Conservation (phyloP, 805 yeast genomes). For the Starmerella ratchasimensis region DNA sequence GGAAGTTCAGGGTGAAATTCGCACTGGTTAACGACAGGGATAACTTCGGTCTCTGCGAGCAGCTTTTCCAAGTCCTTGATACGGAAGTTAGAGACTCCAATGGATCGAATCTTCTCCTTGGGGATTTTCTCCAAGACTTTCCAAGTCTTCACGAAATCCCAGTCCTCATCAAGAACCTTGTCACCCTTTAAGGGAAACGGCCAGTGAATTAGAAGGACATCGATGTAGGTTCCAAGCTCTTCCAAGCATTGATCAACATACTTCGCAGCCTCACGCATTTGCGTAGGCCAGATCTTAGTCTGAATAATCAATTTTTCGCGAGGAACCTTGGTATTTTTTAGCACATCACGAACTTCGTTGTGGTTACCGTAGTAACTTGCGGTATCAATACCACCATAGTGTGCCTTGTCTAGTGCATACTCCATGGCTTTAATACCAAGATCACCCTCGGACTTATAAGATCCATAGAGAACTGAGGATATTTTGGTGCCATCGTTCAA, state of each 20-base stretch:
- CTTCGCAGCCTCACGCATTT: constrained; percentile 31
- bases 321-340: constrained; percentile 30
- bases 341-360: constrained; percentile 43
- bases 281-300: constrained; percentile 42
- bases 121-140: constrained; percentile 42
- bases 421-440: constrained; percentile 44
- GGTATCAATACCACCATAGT: constrained; percentile 67
- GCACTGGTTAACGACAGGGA: constrained; percentile 59
- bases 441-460: constrained; percentile 49
- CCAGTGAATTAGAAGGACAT: constrained; percentile 72
- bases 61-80: constrained; percentile 37
- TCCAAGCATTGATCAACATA: constrained; percentile 48
- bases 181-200: constrained; percentile 34
- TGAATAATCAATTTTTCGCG: constrained; percentile 55
- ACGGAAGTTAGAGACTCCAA: constrained; percentile 63
- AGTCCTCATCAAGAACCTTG: constrained; percentile 24
- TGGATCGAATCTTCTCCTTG: constrained; percentile 39
- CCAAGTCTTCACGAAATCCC: constrained; percentile 43
- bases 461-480: constrained; percentile 62
- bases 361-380: constrained; percentile 61
- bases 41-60: constrained; percentile 33
- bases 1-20: constrained; percentile 64
- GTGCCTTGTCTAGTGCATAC: constrained; percentile 40
- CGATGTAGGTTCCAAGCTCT: constrained; percentile 59
- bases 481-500: constrained; percentile 48